These are phyloP conservation scores for Cystofilobasidium macerans DNA, from an alignment of 768 basidiomycete genomes.

Conservation along the genomic window DNA sequence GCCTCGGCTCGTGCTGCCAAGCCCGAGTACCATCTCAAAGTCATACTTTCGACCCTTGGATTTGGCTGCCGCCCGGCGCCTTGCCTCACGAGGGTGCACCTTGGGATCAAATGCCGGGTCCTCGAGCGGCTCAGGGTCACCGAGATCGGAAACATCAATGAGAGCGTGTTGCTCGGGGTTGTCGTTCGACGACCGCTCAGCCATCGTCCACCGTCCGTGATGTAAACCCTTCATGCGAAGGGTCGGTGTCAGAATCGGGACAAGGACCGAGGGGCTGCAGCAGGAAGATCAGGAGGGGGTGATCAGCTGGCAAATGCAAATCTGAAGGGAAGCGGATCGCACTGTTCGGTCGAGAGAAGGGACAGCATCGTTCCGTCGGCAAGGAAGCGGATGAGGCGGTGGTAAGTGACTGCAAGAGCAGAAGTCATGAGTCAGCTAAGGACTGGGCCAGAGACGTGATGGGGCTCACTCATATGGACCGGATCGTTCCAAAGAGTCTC, in stretches of 20 bases:
- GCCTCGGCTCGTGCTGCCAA: constrained; percentile 10
- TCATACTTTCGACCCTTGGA: constrained; percentile 9
- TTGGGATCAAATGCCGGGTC: not conserved
- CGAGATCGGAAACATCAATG: constrained; percentile 8
- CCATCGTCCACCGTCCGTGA: constrained; percentile 11
- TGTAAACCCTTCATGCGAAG: constrained; percentile 24
- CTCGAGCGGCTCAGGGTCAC: constrained; percentile 3
- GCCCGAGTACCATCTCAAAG: constrained; percentile 18
- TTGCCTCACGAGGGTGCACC: not conserved
- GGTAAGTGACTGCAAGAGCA: constrained; percentile 12
- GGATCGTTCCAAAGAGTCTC: not conserved
- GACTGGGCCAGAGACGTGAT: not conserved
- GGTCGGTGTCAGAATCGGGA: constrained; percentile 6
- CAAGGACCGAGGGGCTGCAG: constrained; percentile 17
- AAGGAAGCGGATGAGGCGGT: constrained; percentile 19
- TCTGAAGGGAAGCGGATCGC: not conserved
- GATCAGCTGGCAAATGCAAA: not conserved
- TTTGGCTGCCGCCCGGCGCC: not conserved
- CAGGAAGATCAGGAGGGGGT: not conserved
- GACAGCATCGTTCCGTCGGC: constrained; percentile 11
- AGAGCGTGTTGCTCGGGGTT: not conserved
- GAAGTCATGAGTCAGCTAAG: not conserved
- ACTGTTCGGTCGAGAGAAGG: constrained; percentile 22
- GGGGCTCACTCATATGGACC: not conserved
- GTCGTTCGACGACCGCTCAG: not conserved